Evolutionary conservation across 2,329 filamentous ascomycete species (phyloP).

Genomic region (Beauveria pseudobassiana): DNA sequence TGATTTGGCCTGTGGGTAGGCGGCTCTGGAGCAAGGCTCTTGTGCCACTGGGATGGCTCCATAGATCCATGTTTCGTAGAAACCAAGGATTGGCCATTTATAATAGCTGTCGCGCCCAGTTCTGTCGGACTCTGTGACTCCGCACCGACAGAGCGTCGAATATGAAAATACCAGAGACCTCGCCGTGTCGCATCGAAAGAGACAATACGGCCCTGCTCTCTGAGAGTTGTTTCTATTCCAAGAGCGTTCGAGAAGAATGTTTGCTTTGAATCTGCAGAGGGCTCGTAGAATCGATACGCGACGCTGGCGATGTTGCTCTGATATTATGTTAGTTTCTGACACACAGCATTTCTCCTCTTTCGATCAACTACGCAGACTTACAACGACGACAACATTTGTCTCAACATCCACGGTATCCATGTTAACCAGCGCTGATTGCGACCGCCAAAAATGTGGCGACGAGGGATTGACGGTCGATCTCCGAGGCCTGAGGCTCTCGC

Average conservation of each 20-base stretch:
- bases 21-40: neutral
- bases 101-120: conserved; percentile 1
- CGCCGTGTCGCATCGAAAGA: conserved; percentile 43
- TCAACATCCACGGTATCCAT: conserved; percentile 59
- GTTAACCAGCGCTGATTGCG: conserved; percentile 23
- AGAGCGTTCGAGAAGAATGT: conserved; percentile 38
- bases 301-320: conserved; percentile 52
- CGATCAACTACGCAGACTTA: conserved; percentile 27
- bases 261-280: conserved; percentile 35
- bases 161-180: conserved; percentile 48
- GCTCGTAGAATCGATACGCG: conserved; percentile 48
- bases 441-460: neutral
- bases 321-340: conserved; percentile 13
- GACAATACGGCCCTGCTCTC: conserved; percentile 46
- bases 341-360: neutral
- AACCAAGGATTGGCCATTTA: neutral
- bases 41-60: conserved; percentile 6
- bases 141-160: conserved; percentile 34
- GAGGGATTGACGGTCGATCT: neutral
- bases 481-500: neutral
- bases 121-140: conserved; percentile 15
- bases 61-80: neutral
- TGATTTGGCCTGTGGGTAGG: neutral
- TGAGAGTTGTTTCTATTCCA: conserved; percentile 44
- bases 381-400: conserved; percentile 53